Evolutionary conservation across 495 filamentous ascomycete genomes (phyloP).

Genomic region (Ascodesmis nigricans): DNA sequence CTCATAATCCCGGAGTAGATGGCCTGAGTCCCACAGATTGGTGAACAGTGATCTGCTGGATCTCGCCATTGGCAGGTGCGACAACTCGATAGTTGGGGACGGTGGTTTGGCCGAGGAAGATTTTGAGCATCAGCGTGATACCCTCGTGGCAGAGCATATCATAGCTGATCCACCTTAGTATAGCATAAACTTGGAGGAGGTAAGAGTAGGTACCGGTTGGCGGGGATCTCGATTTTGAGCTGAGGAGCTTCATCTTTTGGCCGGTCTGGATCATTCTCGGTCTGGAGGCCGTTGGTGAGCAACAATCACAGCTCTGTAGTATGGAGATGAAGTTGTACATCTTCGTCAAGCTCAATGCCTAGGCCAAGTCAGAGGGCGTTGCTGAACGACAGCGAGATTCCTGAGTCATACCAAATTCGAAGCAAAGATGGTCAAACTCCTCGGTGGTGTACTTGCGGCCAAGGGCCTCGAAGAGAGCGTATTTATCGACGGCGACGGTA

Average conservation of each 20-base stretch:
- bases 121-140: slow-evolving; percentile 82
- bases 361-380: slow-evolving; percentile 1
- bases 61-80: slow-evolving; percentile 45
- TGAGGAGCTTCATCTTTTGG: slow-evolving; percentile 60
- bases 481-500: slow-evolving; percentile 89
- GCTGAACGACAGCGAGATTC: no score
- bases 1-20: no score
- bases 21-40: slow-evolving; percentile 43
- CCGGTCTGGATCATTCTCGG: slow-evolving; percentile 16
- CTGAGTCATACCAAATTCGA: slow-evolving; percentile 63
- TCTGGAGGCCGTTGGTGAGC: no score
- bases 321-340: slow-evolving; percentile 30
- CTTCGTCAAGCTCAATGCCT: slow-evolving; percentile 91
- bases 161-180: slow-evolving; percentile 39
- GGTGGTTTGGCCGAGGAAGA: slow-evolving; percentile 56
- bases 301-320: slow-evolving; percentile 1
- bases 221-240: slow-evolving; percentile 95
- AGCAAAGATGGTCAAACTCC: slow-evolving; percentile 91
- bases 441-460: slow-evolving; percentile 82
- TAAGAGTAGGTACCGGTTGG: slow-evolving; percentile 41
- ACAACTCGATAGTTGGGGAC: slow-evolving; percentile 59
- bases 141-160: slow-evolving; percentile 98
- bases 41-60: slow-evolving; percentile 57
- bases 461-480: slow-evolving; percentile 75
- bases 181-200: not conserved